Evolutionary conservation across 495 filamentous ascomycete species (phyloP).

Genomic region (Aspergillus affinis): DNA sequence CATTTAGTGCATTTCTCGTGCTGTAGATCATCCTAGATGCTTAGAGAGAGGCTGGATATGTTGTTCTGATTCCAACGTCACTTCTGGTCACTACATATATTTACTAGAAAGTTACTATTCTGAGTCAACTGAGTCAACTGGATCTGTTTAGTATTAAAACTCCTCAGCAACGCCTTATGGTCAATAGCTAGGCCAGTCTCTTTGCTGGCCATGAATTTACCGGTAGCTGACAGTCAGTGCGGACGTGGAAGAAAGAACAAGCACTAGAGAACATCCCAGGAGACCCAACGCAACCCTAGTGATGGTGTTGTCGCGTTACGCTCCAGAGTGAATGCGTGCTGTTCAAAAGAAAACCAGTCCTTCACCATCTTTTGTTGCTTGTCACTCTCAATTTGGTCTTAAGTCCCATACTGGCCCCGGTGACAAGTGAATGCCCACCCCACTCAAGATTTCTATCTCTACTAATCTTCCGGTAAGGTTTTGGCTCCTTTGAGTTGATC

Average conservation of each 20-base stretch:
- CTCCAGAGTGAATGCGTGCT: neutral
- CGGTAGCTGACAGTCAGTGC: neutral
- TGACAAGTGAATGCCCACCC: neutral
- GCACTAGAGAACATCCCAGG: too few species aligned
- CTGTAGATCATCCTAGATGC: too few species aligned
- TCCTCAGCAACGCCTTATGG: neutral
- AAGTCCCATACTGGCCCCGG: neutral
- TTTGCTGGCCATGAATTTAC: neutral
- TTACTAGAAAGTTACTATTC: neutral
- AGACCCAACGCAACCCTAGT: neutral
- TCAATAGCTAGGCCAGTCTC: neutral
- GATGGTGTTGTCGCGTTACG: neutral
- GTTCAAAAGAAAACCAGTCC: neutral
- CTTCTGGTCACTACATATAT: neutral
- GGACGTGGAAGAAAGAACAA: neutral
- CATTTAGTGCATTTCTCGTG: neutral
- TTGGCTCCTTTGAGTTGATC: neutral
- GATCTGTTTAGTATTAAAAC: neutral
- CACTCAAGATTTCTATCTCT: neutral
- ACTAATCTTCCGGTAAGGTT: neutral
- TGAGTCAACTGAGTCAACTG: too few species aligned
- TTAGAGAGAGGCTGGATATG: too few species aligned
- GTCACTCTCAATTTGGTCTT: neutral
- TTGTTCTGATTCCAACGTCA: neutral
- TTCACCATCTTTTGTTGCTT: neutral